Base-by-base conservation (phyloP, 1,284 basidiomycete genomes). In the Termitomyces sp. region DNA sequence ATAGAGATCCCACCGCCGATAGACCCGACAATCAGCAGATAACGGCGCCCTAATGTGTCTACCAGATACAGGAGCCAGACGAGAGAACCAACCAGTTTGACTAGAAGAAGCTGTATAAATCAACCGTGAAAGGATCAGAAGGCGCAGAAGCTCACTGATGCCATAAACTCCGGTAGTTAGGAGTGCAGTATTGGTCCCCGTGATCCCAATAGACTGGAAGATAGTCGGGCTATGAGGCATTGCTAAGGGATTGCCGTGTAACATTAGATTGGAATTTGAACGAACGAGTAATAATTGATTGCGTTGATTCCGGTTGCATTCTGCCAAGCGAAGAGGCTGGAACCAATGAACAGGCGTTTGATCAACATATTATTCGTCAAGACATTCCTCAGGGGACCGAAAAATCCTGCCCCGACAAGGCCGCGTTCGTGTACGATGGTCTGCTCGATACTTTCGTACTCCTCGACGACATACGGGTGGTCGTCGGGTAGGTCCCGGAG, bases 141-240 rank as follows among this genome's bases (percentile, higher is more conserved):
- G 5, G 40, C 10, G 19, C 24, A 43, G 42, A 17, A 30, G 70
- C 64, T 70, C 68, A 67, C 73, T 73, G 36, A 77, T 63, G 17
- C 73, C 72, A 59, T 74, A 77, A 28, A 79, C 69, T 28, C 78
- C 78, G n/a, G 78, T 79, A 0, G 75, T 74, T 28, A 78, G 65
- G 3, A 80, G 66, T 2, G 69, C 63, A 2, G 73, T 72, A 49
- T 57, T 68, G 10, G 67, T 68, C 0, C 73, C 74, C 3, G 68
- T 70, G 15, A 78, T 62, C 21, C 75, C 76, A 44, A 80, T 71
- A 2, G 71, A 73, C 41, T 67, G 67, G 69, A 77, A 76, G 30
- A 71, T 65, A 1, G 69, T 71, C 17, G 69, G 70, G 4, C 67
- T 68, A 39, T 19, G 10, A 50, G 19, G 19, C 13, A 13, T 26